Base-by-base conservation (phyloP, 208 protist species). In the Trypanosoma vivax region DNA sequence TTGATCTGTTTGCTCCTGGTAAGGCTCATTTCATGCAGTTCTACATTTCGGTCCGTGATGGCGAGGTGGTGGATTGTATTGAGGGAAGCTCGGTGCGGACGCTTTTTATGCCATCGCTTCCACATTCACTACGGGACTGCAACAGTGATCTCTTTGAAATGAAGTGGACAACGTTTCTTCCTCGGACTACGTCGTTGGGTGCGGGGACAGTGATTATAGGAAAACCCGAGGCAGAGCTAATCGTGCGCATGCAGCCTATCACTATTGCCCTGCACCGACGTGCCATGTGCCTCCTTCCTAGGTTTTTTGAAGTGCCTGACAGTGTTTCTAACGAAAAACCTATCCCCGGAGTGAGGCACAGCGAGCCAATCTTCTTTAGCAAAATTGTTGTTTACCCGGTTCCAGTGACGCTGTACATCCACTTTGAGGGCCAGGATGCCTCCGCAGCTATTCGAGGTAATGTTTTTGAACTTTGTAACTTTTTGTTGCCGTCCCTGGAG, bases 61-160 rank as follows among this genome's bases (percentile, higher is more conserved):
- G 49, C 2, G 74, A 74, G 7, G 64, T 84, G 0, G 63, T 77
- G 33, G 76, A 84, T 54, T 79, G 76, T 65, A 79, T 84, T 46
- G 63, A 69, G 50, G 61, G 50, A 46, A 84, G 76, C 38, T 56
- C 67, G 24, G 72, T 84, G 18, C 60, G 63, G 34, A 70, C 67
- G 13, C 46, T 84, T 16, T 54, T 84, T 14, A 77, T 74, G 52
- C 53, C 61, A 25, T 70, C 76, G 10, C 64, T 73, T 14, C 51
- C 58, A 16, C 50, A 30, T 0, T 49, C 60, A 13, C 34, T 59
- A 0, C 46, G 42, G 23, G 65, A 62, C 29, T 51, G 56, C 29
- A 52, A 62, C 13, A 43, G 61, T 38, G 54, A 67, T 45, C 54
- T 73, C n/a, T 42, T 68, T 29, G 50, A 59, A 21, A 25, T 73